These are phyloP conservation scores for Medicago ruthenica DNA, from an alignment of 306 rosid species.

Conservation along the genomic window DNA sequence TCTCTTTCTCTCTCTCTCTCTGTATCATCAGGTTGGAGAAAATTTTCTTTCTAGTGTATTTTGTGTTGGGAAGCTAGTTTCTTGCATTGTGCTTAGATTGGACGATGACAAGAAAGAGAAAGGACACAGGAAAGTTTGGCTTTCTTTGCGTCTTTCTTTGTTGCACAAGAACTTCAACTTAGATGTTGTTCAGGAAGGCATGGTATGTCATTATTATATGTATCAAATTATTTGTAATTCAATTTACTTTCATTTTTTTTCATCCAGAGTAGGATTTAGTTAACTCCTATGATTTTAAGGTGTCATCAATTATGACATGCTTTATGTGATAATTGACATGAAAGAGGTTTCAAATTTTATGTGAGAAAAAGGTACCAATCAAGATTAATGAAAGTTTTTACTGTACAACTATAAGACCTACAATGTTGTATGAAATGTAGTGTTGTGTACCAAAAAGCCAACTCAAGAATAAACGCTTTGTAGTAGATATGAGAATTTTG, in stretches of 20 bases:
- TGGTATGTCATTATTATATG: slow-evolving; percentile 60
- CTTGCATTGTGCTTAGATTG: slow-evolving; percentile 76
- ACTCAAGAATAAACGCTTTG: background rate
- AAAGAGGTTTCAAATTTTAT: background rate
- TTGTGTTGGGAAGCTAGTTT: slow-evolving; percentile 78
- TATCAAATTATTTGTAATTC: slow-evolving; percentile 16
- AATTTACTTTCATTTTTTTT: background rate
- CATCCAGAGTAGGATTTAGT: slow-evolving; percentile 18
- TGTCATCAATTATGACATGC: slow-evolving; percentile 11
- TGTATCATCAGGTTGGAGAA: slow-evolving; percentile 58
- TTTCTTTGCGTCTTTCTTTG: slow-evolving; percentile 86
- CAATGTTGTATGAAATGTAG: background rate
- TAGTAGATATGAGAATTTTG: background rate
- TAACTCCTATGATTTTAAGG: slow-evolving; percentile 13
- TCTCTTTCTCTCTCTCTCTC: background rate
- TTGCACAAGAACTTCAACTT: slow-evolving; percentile 75
- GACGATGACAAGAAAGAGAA: slow-evolving; percentile 84
- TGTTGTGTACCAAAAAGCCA: background rate
- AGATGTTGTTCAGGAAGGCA: slow-evolving; percentile 88
- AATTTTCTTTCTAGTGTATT: slow-evolving; percentile 65
- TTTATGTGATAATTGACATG: slow-evolving; percentile 6
- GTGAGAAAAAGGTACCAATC: background rate
- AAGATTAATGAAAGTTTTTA: background rate
- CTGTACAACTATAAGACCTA: background rate
- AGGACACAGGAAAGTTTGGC: slow-evolving; percentile 87